These are phyloP conservation scores for Pseudopithomyces chartarum DNA, from an alignment of 2,329 filamentous ascomycete species.

Conservation along the genomic window DNA sequence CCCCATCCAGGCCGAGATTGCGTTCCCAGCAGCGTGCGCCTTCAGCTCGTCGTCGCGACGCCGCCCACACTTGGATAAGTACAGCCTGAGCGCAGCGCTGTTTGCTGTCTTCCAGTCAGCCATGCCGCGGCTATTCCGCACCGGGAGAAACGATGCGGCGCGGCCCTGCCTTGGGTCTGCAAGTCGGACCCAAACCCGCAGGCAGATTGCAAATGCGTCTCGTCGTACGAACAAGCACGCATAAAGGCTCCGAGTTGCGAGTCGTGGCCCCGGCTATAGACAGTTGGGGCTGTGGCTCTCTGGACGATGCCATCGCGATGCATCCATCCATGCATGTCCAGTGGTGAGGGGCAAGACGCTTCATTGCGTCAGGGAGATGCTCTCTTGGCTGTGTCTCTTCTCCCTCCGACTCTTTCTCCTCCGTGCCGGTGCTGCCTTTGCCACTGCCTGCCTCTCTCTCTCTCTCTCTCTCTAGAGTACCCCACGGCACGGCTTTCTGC, in stretches of 20 bases:
- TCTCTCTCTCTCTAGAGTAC: no score
- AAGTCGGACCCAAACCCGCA: slow-evolving; percentile 18
- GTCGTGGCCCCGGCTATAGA: slow-evolving; percentile 2
- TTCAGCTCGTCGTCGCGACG: background rate
- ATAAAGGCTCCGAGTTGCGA: background rate
- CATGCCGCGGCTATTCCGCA: background rate
- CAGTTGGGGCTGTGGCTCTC: background rate
- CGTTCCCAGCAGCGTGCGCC: no score
- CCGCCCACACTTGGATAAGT: no score
- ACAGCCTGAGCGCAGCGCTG: slow-evolving; percentile 9
- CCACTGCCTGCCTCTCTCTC: no score
- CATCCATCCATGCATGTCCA: no score
- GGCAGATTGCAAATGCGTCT: background rate
- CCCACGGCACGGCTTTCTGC: background rate
- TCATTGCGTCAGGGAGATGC: no score
- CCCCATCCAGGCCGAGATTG: no score
- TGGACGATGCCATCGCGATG: background rate
- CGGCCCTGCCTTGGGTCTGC: slow-evolving; percentile 10
- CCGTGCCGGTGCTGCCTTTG: no score
- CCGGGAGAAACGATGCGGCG: slow-evolving; percentile 10
- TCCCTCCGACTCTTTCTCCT: no score
- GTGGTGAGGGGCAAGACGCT: no score
- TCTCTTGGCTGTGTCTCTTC: no score
- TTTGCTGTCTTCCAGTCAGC: slow-evolving; percentile 11
- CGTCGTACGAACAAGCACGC: background rate